phyloP scores from a whole-genome alignment of 2,329 filamentous ascomycete genomes.

The Sporothrix brasiliensis region DNA sequence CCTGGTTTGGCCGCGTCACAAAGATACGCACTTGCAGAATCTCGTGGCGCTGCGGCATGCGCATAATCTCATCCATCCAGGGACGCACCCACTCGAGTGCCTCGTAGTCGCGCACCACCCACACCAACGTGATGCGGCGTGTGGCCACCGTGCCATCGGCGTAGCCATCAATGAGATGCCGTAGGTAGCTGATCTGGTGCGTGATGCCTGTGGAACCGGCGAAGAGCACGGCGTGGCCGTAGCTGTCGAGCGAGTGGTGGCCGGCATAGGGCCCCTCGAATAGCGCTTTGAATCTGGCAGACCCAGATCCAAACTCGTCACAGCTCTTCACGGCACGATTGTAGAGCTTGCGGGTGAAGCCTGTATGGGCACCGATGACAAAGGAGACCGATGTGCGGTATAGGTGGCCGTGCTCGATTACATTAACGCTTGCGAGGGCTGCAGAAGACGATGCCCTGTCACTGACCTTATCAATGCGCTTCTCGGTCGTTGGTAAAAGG shows the following conservation, averaged over 20 bases:
- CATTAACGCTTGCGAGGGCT: conserved; percentile 32
- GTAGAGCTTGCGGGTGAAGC: conserved; percentile 83
- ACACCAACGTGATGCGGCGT: conserved; percentile 79
- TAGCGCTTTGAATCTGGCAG: conserved; percentile 68
- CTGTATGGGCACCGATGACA: conserved; percentile 82
- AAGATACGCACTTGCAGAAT: conserved; percentile 86
- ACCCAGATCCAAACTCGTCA: conserved; percentile 46
- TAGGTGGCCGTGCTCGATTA: conserved; percentile 42
- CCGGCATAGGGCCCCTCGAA: conserved; percentile 89
- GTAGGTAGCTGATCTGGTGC: conserved; percentile 87
- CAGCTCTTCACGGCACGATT: conserved; percentile 61
- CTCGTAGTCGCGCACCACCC: conserved; percentile 89
- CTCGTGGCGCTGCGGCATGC: conserved; percentile 78
- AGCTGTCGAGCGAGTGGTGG: conserved; percentile 84
- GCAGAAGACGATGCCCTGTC: background rate
- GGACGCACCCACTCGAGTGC: conserved; percentile 91
- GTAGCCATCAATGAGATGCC: conserved; percentile 71
- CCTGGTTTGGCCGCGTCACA: conserved; percentile 82
- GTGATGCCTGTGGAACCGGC: conserved; percentile 94
- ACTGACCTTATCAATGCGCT: conserved; percentile 36
- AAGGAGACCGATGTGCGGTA: conserved; percentile 68
- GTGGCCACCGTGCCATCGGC: conserved; percentile 74
- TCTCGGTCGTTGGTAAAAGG: conserved; percentile 47
- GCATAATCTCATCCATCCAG: conserved; percentile 75
- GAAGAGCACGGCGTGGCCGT: conserved; percentile 87